phyloP scores from a whole-genome alignment of 306 rosid species.

The Cucumis cinereus region DNA sequence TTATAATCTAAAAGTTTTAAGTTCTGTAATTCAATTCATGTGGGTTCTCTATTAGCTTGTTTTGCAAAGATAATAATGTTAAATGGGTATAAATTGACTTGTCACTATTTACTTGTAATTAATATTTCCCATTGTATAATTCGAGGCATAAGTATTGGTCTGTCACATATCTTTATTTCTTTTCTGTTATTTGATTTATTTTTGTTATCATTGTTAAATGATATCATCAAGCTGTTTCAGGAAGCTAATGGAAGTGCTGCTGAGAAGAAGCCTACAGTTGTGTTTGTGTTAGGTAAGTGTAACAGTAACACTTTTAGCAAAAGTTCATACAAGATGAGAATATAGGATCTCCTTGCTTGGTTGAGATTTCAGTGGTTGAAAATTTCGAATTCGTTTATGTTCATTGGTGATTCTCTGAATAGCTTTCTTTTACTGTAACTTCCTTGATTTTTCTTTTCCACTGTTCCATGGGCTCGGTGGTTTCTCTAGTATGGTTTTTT shows the following conservation, averaged over 20 bases:
- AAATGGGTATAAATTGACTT: neutral
- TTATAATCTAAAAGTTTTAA: neutral
- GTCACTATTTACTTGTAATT: neutral
- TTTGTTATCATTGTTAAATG: neutral
- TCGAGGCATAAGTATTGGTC: neutral
- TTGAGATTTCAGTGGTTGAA: neutral
- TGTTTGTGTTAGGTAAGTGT: conserved; percentile 59
- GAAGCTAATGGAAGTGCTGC: conserved; percentile 32
- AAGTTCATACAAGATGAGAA: neutral
- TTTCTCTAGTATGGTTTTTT: neutral
- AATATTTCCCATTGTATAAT: neutral
- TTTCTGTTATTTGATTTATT: neutral
- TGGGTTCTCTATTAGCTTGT: neutral
- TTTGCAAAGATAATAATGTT: neutral
- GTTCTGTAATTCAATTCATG: neutral
- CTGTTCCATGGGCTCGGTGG: neutral
- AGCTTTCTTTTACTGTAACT: neutral
- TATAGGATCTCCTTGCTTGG: neutral
- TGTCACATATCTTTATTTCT: neutral
- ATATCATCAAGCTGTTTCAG: conserved; percentile 19
- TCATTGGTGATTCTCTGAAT: neutral
- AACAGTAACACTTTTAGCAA: conserved; percentile 3
- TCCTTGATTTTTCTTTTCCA: neutral
- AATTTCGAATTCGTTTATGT: neutral
- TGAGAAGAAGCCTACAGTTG: conserved; percentile 47